phyloP scores from a whole-genome alignment of 2,329 filamentous ascomycete genomes.

The Colletotrichum liriopes region DNA sequence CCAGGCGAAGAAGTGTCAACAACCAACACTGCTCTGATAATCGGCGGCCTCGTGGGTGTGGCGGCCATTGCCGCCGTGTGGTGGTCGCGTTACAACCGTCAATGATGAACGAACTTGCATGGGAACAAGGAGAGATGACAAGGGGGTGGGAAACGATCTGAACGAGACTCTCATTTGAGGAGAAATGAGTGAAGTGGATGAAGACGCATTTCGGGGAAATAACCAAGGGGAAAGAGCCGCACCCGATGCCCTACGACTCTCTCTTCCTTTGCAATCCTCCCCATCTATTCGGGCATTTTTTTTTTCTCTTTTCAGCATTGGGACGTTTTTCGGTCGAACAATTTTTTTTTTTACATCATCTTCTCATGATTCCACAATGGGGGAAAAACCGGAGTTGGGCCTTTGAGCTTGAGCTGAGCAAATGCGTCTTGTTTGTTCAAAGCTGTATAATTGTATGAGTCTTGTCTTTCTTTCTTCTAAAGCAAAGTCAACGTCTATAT shows the following conservation, averaged over 20 bases:
- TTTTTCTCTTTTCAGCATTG: not conserved
- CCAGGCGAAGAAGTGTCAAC: slow-evolving; percentile 52
- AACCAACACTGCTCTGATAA: slow-evolving; percentile 50
- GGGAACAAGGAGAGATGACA: not conserved
- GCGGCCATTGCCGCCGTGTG: slow-evolving; percentile 50
- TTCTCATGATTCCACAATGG: slow-evolving; percentile 9
- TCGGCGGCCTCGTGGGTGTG: slow-evolving; percentile 55
- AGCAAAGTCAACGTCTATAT: slow-evolving; percentile 9
- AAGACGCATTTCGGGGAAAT: not conserved
- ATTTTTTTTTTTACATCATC: not conserved
- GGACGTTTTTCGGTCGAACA: not conserved
- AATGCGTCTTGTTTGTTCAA: not conserved
- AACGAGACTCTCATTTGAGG: not conserved
- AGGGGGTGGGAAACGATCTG: not conserved
- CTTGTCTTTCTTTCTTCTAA: not conserved
- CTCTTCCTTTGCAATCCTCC: not conserved
- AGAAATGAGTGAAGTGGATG: not conserved
- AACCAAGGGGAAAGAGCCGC: not conserved
- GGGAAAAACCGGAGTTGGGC: slow-evolving; percentile 8
- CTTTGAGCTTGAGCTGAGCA: not conserved
- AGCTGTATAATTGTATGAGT: not conserved
- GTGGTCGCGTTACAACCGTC: slow-evolving; percentile 39
- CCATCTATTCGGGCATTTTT: not conserved
- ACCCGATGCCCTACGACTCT: not conserved
- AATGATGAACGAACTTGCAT: slow-evolving; percentile 9